phyloP scores from a whole-genome alignment of 225 moss, liverwort and hornwort genomes.

The Marchantia polymorpha region DNA sequence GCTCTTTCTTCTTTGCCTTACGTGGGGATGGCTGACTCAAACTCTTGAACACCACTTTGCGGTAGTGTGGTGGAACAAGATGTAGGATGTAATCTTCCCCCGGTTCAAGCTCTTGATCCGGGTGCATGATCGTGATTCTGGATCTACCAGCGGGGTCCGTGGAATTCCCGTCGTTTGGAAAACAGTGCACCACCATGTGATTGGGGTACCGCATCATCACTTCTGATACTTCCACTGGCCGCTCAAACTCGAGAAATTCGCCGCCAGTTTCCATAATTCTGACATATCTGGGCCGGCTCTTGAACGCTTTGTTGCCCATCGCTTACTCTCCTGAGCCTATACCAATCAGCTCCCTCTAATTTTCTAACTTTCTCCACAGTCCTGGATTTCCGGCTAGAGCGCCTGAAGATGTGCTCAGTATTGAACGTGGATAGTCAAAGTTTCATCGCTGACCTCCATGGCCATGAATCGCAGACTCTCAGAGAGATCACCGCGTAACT shows the following conservation, averaged over 20 bases:
- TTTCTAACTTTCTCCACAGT: neutral
- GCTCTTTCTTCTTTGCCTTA: neutral
- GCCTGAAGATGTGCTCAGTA: neutral
- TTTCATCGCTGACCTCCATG: neutral
- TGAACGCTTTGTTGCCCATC: constrained; percentile 19
- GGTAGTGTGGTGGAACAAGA: constrained; percentile 17
- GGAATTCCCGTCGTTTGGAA: neutral
- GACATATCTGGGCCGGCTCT: neutral
- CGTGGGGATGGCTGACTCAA: constrained; percentile 14
- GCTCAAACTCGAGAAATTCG: neutral
- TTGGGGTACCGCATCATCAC: constrained; percentile 18
- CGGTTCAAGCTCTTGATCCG: constrained; percentile 4
- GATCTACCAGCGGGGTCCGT: neutral
- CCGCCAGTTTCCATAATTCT: constrained; percentile 9
- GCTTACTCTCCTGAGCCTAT: neutral
- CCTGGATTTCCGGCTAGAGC: neutral
- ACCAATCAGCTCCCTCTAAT: neutral
- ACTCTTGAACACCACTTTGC: neutral
- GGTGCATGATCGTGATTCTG: constrained; percentile 21
- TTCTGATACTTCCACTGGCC: constrained; percentile 12
- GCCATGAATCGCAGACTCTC: neutral
- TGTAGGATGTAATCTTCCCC: constrained; percentile 16
- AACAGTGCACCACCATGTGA: constrained; percentile 21
- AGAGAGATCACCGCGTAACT: neutral
- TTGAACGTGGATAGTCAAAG: neutral